Base-by-base conservation (phyloP, 2,329 filamentous ascomycete species). In the Peltaster fructicola region DNA sequence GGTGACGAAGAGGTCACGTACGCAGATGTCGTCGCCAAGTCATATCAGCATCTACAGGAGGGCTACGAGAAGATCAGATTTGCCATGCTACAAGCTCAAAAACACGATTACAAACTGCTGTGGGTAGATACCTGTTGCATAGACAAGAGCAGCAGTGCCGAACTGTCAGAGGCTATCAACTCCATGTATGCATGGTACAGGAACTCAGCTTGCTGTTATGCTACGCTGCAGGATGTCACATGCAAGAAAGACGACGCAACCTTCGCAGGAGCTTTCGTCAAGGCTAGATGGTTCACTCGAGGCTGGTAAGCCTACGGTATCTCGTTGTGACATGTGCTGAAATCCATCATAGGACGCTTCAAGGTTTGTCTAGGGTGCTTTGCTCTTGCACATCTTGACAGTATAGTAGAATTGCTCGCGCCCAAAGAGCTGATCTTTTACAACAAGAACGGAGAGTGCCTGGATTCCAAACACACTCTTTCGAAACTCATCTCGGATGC, bases 81-180 rank as follows among this genome's bases (percentile, higher is more conserved):
- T 13, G 23, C 31, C 5, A 38, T 36, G 19, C 24, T 18, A 12
- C 35, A 31, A 17, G 39, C 39, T 2, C 14, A 26, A 7, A 26
- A 30, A 10, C 29, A 37, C 16, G 34, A 31, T 4, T 23, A 34
- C n/a, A 23, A 32, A 7, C 33, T 28, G 14, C 29, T 30, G 15
- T 40, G 36, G 37, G 14, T 38, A 7, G 37, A 40, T 18, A 37
- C 37, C 8, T 40, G 37, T 25, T 40, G 38, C 25, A 40, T 40
- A 14, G 31, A 38, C 24, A 35, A 37, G 19, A 27, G 14, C 3
- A 36, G 23, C 17, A 33, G 26, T 18, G 26, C 31, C n/a, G 34
- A 37, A 15, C 27, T 38, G 8, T 30, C 36, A 4, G 29, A 35
- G 15, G 32, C 36, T 2, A 31, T 38, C 28, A 33, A 32, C 10